Conservation (phyloP, 2,329 filamentous ascomycete genomes). For the Fusarium floridanum region DNA sequence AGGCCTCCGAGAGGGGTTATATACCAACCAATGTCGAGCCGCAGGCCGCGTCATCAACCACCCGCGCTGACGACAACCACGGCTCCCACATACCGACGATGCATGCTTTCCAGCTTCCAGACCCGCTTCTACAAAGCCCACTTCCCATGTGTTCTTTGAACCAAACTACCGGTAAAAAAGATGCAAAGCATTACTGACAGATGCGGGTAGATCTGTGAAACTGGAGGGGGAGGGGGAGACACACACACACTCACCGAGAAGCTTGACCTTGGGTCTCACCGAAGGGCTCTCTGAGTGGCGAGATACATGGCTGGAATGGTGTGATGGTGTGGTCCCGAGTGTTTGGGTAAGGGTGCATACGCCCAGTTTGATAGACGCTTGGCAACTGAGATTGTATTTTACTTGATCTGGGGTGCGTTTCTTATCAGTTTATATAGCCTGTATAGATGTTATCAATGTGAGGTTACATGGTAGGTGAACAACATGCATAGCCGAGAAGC, state of each 20-base stretch:
- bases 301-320: neutral
- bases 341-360: neutral
- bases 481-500: neutral
- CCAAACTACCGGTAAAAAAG: neutral
- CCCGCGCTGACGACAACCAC: neutral
- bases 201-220: neutral
- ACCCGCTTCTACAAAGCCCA: neutral
- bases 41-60: neutral
- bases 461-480: neutral
- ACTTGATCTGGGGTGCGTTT: neutral
- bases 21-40: neutral
- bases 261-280: neutral
- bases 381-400: neutral
- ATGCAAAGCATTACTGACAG: neutral
- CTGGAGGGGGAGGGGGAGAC: neutral
- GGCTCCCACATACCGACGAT: neutral
- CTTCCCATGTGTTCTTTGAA: neutral
- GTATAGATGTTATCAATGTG: neutral
- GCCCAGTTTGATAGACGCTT: neutral
- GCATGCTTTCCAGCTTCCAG: neutral
- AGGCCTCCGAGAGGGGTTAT: neutral
- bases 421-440: neutral
- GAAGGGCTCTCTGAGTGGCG: neutral
- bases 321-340: neutral
- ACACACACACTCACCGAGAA: neutral